Conservation (phyloP, 2,329 filamentous ascomycete genomes). For the Leptographium lundbergii region DNA sequence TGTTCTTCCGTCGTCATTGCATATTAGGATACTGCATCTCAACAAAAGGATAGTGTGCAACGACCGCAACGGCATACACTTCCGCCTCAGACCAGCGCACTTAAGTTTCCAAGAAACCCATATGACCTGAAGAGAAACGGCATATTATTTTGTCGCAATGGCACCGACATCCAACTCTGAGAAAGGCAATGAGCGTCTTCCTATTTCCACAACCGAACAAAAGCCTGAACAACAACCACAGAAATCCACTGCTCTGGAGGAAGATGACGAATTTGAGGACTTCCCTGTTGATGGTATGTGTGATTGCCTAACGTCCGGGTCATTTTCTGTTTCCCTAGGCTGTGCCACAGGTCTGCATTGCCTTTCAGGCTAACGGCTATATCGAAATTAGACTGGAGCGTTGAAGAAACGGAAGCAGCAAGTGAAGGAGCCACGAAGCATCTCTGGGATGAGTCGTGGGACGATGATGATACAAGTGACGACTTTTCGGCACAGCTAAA, state of each 20-base stretch:
- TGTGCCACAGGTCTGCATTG: neutral
- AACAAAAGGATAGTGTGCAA: too few relatives aligned
- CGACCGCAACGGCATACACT: too few relatives aligned
- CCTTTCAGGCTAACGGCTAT: neutral
- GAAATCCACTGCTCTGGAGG: constrained; percentile 57
- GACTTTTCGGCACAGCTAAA: constrained; percentile 93
- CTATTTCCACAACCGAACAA: constrained; percentile 39
- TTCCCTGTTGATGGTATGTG: constrained; percentile 84
- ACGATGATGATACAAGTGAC: constrained; percentile 93
- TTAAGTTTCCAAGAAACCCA: too few relatives aligned
- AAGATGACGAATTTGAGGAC: constrained; percentile 98
- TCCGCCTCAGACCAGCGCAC: too few relatives aligned
- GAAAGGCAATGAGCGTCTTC: constrained; percentile 23
- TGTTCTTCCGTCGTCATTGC: neutral
- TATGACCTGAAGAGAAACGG: too few relatives aligned
- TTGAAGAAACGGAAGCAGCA: constrained; percentile 79
- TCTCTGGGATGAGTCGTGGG: constrained; percentile 99
- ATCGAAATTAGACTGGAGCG: constrained; percentile 61
- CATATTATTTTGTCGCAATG: constrained; percentile 13
- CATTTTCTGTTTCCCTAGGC: neutral
- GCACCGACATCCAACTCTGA: constrained; percentile 17
- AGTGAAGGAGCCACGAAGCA: constrained; percentile 52
- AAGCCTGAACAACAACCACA: constrained; percentile 31
- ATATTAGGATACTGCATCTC: too few relatives aligned
- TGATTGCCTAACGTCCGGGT: neutral